Evolutionary conservation across 1,284 basidiomycete genomes (phyloP).

Genomic region (Ganoderma meredithae): DNA sequence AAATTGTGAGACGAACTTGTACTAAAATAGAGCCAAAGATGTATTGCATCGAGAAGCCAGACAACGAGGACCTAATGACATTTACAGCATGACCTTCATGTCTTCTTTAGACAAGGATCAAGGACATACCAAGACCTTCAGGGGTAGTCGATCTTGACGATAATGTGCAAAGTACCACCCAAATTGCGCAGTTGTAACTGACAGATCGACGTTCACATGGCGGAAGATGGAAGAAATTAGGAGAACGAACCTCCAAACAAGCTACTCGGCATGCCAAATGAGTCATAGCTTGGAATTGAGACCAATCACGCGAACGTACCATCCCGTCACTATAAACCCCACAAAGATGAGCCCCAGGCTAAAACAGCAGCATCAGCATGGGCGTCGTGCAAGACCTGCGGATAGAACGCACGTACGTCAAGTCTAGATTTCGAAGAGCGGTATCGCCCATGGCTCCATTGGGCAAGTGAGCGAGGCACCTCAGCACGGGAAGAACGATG

Average conservation of each 20-base stretch:
- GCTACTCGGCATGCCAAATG: not conserved
- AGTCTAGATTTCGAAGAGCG: constrained; percentile 8
- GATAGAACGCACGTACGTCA: constrained; percentile 11
- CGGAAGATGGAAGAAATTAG: not conserved
- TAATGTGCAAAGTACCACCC: constrained; percentile 17
- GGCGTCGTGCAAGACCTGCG: not conserved
- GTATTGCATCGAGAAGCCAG: constrained; percentile 15
- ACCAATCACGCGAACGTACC: constrained; percentile 6
- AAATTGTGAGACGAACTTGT: constrained; percentile 3
- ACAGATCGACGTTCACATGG: not conserved
- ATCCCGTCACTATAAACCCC: constrained; percentile 13
- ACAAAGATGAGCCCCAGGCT: constrained; percentile 18
- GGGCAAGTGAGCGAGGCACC: constrained; percentile 1
- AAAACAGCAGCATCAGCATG: constrained; percentile 2
- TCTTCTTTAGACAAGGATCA: not conserved
- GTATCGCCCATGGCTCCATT: constrained; percentile 19
- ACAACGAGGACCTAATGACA: constrained; percentile 10
- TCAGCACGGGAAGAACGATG: constrained; percentile 6
- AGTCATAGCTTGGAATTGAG: not conserved
- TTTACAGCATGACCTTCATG: not conserved
- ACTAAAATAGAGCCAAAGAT: constrained; percentile 15
- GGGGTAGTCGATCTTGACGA: constrained; percentile 11
- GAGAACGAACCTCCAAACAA: constrained; percentile 16
- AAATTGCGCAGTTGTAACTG: constrained; percentile 19
- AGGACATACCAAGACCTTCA: constrained; percentile 15